phyloP scores from a whole-genome alignment of 2,329 filamentous ascomycete species.

The Fusarium sulawesiense region DNA sequence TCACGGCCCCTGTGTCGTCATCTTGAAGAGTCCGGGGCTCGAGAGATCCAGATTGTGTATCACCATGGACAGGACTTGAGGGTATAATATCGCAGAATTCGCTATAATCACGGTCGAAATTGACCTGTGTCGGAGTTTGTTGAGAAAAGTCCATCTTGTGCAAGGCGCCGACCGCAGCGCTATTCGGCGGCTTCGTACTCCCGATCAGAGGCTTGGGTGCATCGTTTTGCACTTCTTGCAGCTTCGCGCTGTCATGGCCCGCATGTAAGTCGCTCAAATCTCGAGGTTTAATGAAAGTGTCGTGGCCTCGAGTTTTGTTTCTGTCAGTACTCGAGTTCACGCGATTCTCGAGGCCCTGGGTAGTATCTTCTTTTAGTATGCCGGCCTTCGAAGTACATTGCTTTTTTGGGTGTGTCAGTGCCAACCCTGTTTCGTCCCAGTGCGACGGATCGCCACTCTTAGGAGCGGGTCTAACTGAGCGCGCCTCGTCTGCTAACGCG shows the following conservation, averaged over 20 bases:
- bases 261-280: constrained; percentile 11
- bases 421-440: constrained; percentile 44
- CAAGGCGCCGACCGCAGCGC: constrained; percentile 30
- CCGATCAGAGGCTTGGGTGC: constrained; percentile 32
- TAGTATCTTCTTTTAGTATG: constrained; percentile 20
- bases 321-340: constrained; percentile 23
- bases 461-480: constrained; percentile 31
- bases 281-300: constrained; percentile 8
- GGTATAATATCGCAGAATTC: constrained; percentile 51
- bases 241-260: constrained; percentile 39
- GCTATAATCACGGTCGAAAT: constrained; percentile 67
- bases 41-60: constrained; percentile 46
- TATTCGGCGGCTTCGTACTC: constrained; percentile 32
- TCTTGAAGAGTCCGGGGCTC: constrained; percentile 55
- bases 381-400: constrained; percentile 37
- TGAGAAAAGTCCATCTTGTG: constrained; percentile 61
- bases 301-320: constrained; percentile 3
- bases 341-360: constrained; percentile 23
- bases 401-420: constrained; percentile 45
- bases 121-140: constrained; percentile 67
- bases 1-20: constrained; percentile 63
- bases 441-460: constrained; percentile 40
- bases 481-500: constrained; percentile 32
- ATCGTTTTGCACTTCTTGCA: constrained; percentile 37
- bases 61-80: constrained; percentile 45